These are phyloP conservation scores for Trichophyton benhamiae DNA, from an alignment of 2,329 filamentous ascomycete species.

Conservation along the genomic window DNA sequence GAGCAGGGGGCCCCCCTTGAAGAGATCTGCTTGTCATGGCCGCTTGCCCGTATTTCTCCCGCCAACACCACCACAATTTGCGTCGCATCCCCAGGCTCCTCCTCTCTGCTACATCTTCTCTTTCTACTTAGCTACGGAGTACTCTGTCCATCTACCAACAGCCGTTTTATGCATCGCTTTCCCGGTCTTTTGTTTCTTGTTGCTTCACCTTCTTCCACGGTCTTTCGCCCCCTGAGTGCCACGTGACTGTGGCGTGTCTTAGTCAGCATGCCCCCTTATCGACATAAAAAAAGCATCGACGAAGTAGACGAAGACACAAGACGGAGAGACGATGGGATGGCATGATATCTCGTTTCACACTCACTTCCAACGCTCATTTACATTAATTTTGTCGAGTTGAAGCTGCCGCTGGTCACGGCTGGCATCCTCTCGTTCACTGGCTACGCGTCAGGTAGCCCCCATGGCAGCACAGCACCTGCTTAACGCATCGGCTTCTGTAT, in stretches of 20 bases:
- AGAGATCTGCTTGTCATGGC: neutral
- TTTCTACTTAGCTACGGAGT: neutral
- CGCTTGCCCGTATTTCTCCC: neutral
- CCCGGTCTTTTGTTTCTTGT: neutral
- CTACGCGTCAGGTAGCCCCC: neutral
- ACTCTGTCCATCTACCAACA: neutral
- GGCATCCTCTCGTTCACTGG: neutral
- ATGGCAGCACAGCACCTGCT: neutral
- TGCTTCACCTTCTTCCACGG: neutral
- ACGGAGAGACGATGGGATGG: neutral
- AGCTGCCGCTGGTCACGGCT: constrained; percentile 3
- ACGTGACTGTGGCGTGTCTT: neutral
- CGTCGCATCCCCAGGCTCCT: neutral
- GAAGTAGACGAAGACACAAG: neutral
- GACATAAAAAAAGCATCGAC: neutral
- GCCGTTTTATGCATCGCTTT: neutral
- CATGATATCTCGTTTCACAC: neutral
- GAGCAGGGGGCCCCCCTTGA: neutral
- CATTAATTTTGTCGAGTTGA: neutral
- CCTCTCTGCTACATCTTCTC: neutral
- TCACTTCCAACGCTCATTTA: neutral
- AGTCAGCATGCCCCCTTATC: constrained; percentile 4
- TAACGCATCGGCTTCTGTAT: neutral
- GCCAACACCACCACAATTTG: neutral
- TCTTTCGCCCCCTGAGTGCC: neutral